Base-by-base conservation (phyloP, 2,329 filamentous ascomycete genomes). In the Colletotrichum godetiae region DNA sequence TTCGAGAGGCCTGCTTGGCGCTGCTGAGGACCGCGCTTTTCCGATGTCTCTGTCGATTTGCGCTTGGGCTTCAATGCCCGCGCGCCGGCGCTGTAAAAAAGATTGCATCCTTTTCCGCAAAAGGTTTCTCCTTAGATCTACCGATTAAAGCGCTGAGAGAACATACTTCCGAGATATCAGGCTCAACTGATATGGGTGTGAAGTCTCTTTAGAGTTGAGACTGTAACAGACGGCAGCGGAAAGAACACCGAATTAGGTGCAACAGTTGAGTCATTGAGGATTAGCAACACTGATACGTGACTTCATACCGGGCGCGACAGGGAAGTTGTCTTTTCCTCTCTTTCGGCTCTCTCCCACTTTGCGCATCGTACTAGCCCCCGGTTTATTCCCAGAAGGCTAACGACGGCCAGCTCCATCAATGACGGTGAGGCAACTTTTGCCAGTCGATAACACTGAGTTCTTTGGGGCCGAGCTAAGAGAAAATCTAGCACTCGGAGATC, bases 1-100 rank as follows among this genome's bases (percentile, higher is more conserved):
- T 11, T 24, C 0, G n/a, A 7, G 29, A 15, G 42, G 37, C 22
- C 29, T 65, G 15, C 46, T 29, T 31, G 55, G 31, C 5, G 59
- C 33, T 31, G 19, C 31, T 10, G 55, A 60, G 4, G 53, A 59
- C 12, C 27, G 8, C 7, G 42, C n/a, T 8, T 46, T 35, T 6
- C 66, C 33, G 5, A 69, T 19, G n/a, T 69, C 70, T 35, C 52
- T 42, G 60, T 73, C 55, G 42, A 73, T 64, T 22, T 73, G 70
- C n/a, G 70, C 53, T 27, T 73, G 59, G 15, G 70, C 66, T 11
- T 67, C 66, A 3, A n/a, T 46, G 4, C 70, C 70, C 31, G 66
- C 65, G 19, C 70, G 70, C 24, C 70, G 59, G 3, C 55, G 63
- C 1, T 73, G 70, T 3, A 73, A 46, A 8, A 73, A 49, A 19